phyloP scores from a whole-genome alignment of 1,139 yeast genomes.

The Maudiozyma humilis region DNA sequence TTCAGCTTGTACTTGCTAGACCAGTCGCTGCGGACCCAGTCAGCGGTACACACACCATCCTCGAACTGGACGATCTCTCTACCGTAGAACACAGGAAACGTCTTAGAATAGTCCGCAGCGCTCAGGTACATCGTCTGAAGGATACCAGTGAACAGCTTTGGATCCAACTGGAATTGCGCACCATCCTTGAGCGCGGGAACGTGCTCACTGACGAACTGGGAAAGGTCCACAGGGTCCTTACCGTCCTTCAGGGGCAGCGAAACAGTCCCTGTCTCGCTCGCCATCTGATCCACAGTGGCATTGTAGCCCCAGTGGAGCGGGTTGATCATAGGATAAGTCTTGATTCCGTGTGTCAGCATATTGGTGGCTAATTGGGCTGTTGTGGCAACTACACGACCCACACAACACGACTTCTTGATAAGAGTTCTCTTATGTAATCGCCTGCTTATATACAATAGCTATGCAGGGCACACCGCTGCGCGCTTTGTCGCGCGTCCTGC shows the following conservation, averaged over 20 bases:
- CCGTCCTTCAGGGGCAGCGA: constrained; percentile 34
- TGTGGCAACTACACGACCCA: no score
- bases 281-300: constrained; percentile 35
- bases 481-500: no score
- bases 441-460: no score
- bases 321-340: constrained; percentile 24
- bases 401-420: no score
- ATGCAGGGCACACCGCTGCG: no score
- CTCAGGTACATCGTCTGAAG: constrained; percentile 68
- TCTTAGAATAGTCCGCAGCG: constrained; percentile 44
- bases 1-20: constrained; percentile 33
- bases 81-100: constrained; percentile 61
- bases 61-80: constrained; percentile 60
- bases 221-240: constrained; percentile 25
- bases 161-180: constrained; percentile 49
- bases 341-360: constrained; percentile 7
- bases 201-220: constrained; percentile 35
- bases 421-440: background rate
- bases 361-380: no score
- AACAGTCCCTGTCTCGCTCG: constrained; percentile 33
- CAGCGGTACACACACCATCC: constrained; percentile 67
- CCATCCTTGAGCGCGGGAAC: constrained; percentile 43
- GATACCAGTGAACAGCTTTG: constrained; percentile 61
- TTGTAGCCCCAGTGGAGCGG: constrained; percentile 37
- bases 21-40: constrained; percentile 51